Conservation (phyloP, 257 asterid species). For the Ophiorrhiza pumila region DNA sequence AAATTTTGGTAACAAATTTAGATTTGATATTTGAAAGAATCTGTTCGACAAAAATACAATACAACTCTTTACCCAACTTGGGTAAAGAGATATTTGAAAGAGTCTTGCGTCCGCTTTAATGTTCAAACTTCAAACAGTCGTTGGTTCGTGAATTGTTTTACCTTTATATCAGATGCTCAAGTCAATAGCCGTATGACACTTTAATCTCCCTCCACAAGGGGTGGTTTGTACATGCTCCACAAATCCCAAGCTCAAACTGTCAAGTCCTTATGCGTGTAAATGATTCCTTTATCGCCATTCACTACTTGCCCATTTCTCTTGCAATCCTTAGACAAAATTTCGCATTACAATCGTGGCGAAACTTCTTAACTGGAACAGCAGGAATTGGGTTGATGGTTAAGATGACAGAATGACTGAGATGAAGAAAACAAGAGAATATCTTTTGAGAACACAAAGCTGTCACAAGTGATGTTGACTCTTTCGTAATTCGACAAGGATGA, state of each 20-base stretch:
- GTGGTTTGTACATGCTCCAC: background rate
- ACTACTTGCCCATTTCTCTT: conserved; percentile 50
- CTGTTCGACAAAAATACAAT: background rate
- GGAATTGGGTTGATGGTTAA: background rate
- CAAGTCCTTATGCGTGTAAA: conserved; percentile 50
- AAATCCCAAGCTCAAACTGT: conserved; percentile 15
- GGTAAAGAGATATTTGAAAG: too few relatives aligned
- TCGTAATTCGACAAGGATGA: too few relatives aligned
- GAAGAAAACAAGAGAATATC: too few relatives aligned
- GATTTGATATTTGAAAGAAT: background rate
- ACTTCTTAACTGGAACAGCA: background rate
- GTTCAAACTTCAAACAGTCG: background rate
- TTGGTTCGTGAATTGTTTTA: background rate
- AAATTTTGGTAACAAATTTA: too few relatives aligned
- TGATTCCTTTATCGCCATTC: conserved; percentile 40
- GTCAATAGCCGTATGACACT: conserved; percentile 9
- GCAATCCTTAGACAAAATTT: conserved; percentile 35
- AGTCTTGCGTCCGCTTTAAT: background rate
- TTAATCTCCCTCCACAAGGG: background rate
- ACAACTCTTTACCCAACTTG: too few relatives aligned
- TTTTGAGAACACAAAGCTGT: too few relatives aligned
- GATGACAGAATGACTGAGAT: background rate
- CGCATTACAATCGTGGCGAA: background rate
- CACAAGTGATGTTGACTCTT: too few relatives aligned
- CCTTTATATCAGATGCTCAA: background rate